Base-by-base conservation (phyloP, 2,329 filamentous ascomycete species). In the Colletotrichum sp. region DNA sequence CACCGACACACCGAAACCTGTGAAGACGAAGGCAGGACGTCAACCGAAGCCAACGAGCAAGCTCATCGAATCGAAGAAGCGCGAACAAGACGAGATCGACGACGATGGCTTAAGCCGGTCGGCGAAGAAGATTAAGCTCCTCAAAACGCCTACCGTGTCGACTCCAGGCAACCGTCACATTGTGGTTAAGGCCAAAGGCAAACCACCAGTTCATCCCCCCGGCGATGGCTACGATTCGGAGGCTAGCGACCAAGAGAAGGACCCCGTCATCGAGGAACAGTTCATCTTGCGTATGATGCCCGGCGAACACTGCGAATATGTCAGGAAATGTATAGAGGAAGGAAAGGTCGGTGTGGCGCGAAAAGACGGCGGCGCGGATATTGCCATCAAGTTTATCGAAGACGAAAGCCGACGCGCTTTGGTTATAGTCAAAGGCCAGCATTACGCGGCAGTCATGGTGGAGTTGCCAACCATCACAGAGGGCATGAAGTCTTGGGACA, bases 141-240 rank as follows among this genome's bases (percentile, higher is more conserved):
- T 85, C 57, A 81, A 82, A 61, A 84, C 67, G 66, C 88, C 83
- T 64, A 79, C 79, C 30, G 76, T 78, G 48, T 72, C 77, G 77
- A 78, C 74, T 79, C 80, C 71, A 78, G 82, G 71, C 78, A 80
- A 65, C 82, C 79, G 71, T 82, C 76, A 72, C 83, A 86, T 87
- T 25, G 84, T 87, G 61, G 82, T 95, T 73, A 93, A 92, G 80
- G 88, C 91, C 65, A 92, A 93, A 79, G 93, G 93, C n/a, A 90
- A 92, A 77, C 89, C 91, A 2, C 93, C 94, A 8, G 87, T 90
- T 36, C 91, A 95, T 78, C 92, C 93, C 7, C 91, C 92, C 2
- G 97, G 97, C 68, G 95, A 98, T 72, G 97, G 96, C 9, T 99
- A 98, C 85, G 97, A 99, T 83, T 98, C 96, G 5, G 97, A 98